Percentiles rank a stretch among this genome's conserved stretches.
phyloP scores from a whole-genome alignment of 2,329 filamentous ascomycete species.

The Saccharata proteae region DNA sequence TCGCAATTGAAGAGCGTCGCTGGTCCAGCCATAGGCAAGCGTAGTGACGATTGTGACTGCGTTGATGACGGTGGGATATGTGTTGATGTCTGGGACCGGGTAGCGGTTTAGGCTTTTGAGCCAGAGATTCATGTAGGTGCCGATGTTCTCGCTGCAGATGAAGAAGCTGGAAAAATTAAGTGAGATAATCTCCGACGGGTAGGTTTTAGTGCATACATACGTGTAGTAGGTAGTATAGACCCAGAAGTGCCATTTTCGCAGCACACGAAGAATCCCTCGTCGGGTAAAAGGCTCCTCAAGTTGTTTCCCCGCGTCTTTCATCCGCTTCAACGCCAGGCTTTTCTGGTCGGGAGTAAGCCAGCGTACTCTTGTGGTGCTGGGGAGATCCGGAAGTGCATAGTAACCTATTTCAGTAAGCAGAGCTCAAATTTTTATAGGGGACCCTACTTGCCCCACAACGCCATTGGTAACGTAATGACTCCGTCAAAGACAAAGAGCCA shows the following conservation, averaged over 20 bases:
- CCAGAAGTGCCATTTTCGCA: slow-evolving; percentile 4
- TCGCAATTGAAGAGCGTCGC: slow-evolving; percentile 2
- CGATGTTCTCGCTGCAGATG: slow-evolving; percentile 6
- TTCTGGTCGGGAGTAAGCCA: slow-evolving; percentile 6
- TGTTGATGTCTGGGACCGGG: slow-evolving; percentile 7
- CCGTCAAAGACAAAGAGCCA: too few species aligned
- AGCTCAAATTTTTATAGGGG: too few species aligned
- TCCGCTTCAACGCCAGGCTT: slow-evolving; percentile 6
- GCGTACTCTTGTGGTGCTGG: slow-evolving; percentile 6
- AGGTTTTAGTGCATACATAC: neutral
- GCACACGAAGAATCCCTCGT: neutral
- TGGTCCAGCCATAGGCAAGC: slow-evolving; percentile 2
- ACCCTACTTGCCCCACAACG: too few species aligned
- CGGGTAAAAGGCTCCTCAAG: slow-evolving; percentile 4
- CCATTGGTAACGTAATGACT: too few species aligned
- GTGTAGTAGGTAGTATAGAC: slow-evolving; percentile 5
- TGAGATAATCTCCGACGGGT: too few species aligned
- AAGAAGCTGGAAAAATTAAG: slow-evolving; percentile 1
- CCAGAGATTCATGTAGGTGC: slow-evolving; percentile 4
- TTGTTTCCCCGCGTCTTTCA: slow-evolving; percentile 3
- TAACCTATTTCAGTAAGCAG: slow-evolving; percentile 1
- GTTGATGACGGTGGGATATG: slow-evolving; percentile 8
- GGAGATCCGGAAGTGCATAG: slow-evolving; percentile 6
- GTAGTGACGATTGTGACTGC: too few species aligned
- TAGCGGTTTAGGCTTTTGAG: slow-evolving; percentile 5